Percentiles rank a stretch among this genome's conserved stretches.
Conservation (phyloP, 225 moss, liverwort and hornwort species). For the Physcomitrellopsis africana region DNA sequence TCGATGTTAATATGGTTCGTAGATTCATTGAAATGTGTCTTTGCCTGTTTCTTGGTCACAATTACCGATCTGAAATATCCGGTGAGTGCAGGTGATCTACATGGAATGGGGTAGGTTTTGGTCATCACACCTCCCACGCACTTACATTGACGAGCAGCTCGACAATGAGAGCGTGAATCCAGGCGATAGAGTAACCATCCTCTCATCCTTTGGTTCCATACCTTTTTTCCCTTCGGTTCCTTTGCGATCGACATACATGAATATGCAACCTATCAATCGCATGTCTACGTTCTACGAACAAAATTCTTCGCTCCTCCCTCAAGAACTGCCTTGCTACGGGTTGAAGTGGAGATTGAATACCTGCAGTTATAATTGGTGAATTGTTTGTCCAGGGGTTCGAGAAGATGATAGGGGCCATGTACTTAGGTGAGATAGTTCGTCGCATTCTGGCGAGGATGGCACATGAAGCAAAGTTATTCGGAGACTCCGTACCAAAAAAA, state of each 20-base stretch:
- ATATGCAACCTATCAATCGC: not conserved
- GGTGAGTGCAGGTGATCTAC: constrained; percentile 49
- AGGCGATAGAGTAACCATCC: constrained; percentile 39
- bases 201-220: constrained; percentile 1
- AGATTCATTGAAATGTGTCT: not conserved
- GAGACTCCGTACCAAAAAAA: constrained; percentile 29
- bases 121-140: constrained; percentile 53
- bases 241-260: constrained; percentile 4
- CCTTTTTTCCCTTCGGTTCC: no score
- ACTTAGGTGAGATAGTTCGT: constrained; percentile 66
- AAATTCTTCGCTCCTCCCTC: not conserved
- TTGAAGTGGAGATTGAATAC: constrained; percentile 13
- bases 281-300: not conserved
- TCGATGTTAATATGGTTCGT: not conserved
- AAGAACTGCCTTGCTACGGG: not conserved
- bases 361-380: not conserved
- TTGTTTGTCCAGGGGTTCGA: constrained; percentile 49
- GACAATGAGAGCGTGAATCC: constrained; percentile 61
- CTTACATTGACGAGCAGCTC: constrained; percentile 52
- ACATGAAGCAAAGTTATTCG: constrained; percentile 49
- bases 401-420: constrained; percentile 67
- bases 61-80: no score
- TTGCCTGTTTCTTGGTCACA: not conserved
- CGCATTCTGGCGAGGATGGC: constrained; percentile 50
- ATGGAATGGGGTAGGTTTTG: constrained; percentile 72